Base-by-base conservation (phyloP, 306 rosid species). In the Potentilla sterilis region DNA sequence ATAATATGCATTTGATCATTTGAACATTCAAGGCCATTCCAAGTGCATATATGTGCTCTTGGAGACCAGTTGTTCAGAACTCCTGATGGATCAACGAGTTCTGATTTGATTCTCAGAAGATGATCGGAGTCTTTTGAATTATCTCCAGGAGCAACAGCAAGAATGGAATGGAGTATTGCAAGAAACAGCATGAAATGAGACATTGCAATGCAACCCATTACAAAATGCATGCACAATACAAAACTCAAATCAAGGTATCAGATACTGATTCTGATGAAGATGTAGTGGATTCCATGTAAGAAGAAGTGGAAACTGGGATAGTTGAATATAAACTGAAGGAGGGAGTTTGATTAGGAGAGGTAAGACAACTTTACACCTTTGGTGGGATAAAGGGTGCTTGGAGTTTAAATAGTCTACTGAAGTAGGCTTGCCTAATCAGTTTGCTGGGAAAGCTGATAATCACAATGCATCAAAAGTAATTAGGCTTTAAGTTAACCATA, bases 21-120 rank as follows among this genome's bases (percentile, higher is more conserved):
- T 35, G 87, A 77, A 81, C 99, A 95, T 57, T 84, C 73, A 58
- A 95, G 52, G 71, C 99, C 97, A 81, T 83, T 78, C 97, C 97
- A 92, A 52, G 71, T 82, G 85, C 99, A 90, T 4, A 80, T 42
- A 75, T 82, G 85, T 75, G 86, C 67, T 47, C 68, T 51, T 52
- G 87, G 85, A 70, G 93, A 92, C 99, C 99, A 95, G 80, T 83
- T 88, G 43, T 77, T 83, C 38, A 95, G 62, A 55, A 84, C 87
- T 84, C 87, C 85, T 34, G 73, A 69, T 42, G 96, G 92, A 83
- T 89, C 99, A 21, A 34, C 79, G 1, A 87, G 78, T 72, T 92
- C 83, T 54, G 97, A 90, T 82, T 90, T 95, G 35, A 92, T 80
- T 77, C 81, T 87, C 76, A 90, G 90, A 81, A 95, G 96, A 87